These are phyloP conservation scores for Alternaria atra DNA, from an alignment of 2,329 filamentous ascomycete genomes.

Conservation along the genomic window DNA sequence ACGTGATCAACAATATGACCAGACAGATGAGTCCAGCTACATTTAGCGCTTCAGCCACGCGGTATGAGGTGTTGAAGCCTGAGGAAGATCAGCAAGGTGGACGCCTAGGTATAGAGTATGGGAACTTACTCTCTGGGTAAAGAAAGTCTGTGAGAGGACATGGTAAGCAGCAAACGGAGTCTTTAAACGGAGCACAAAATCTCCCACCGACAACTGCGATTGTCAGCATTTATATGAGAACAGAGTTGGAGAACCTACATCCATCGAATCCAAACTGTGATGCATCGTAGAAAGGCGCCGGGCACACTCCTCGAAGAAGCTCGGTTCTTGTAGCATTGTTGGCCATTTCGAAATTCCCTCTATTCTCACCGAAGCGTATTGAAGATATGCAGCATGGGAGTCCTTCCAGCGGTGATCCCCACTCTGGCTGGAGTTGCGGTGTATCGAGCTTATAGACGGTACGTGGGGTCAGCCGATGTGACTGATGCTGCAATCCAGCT, in stretches of 20 bases:
- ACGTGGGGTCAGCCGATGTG: slow-evolving; percentile 16
- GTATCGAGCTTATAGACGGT: neutral
- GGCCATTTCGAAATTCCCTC: slow-evolving; percentile 6
- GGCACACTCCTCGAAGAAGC: slow-evolving; percentile 64
- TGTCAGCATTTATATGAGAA: slow-evolving; percentile 41
- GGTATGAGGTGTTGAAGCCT: slow-evolving; percentile 66
- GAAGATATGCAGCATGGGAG: slow-evolving; percentile 35
- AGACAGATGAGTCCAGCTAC: slow-evolving; percentile 76
- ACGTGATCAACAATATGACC: slow-evolving; percentile 80
- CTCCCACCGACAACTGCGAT: slow-evolving; percentile 62
- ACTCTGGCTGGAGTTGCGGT: slow-evolving; percentile 3
- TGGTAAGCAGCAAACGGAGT: slow-evolving; percentile 81
- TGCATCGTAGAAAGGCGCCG: slow-evolving; percentile 73
- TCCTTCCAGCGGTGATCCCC: slow-evolving; percentile 11
- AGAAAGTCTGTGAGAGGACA: slow-evolving; percentile 86
- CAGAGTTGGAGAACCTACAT: slow-evolving; percentile 63
- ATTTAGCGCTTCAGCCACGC: slow-evolving; percentile 82
- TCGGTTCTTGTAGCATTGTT: slow-evolving; percentile 40
- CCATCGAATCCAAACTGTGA: slow-evolving; percentile 69
- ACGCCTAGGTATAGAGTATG: slow-evolving; percentile 14
- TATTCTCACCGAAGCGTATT: slow-evolving; percentile 21
- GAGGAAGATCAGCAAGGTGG: slow-evolving; percentile 3
- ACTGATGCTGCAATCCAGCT: slow-evolving; percentile 14
- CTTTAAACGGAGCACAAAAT: slow-evolving; percentile 62
- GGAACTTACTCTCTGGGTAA: slow-evolving; percentile 64